A percentile compares a stretch with the other conserved stretches of the same genome.
Conservation (phyloP, 2,329 filamentous ascomycete species). For the Orbilia quercus region DNA sequence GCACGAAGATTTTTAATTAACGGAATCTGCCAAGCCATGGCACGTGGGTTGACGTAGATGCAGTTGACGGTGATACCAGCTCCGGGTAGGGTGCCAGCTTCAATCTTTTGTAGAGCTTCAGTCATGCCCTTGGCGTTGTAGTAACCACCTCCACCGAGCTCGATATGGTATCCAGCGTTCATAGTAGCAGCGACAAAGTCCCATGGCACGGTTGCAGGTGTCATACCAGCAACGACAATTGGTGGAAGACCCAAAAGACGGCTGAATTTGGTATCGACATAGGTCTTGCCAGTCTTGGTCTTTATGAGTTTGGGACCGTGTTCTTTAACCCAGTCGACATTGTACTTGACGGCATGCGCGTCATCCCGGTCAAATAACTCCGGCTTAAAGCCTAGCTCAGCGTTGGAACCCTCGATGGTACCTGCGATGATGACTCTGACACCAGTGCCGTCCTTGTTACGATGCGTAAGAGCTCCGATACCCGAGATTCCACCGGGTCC, state of each 20-base stretch:
- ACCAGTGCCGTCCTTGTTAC: constrained; percentile 98
- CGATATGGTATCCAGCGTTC: constrained; percentile 94
- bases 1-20: constrained; percentile 81
- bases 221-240: constrained; percentile 93
- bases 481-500: constrained; percentile 97
- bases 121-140: constrained; percentile 86
- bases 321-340: constrained; percentile 97
- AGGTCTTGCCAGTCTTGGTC: constrained; percentile 87
- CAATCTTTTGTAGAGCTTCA: constrained; percentile 83
- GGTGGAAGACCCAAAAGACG: constrained; percentile 84
- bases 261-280: constrained; percentile 97
- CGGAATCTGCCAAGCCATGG: constrained; percentile 93
- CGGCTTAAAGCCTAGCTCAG: constrained; percentile 95
- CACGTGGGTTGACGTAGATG: constrained; percentile 88
- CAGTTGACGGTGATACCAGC: constrained; percentile 89
- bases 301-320: constrained; percentile 92
- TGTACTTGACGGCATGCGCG: constrained; percentile 92
- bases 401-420: constrained; percentile 87
- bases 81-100: constrained; percentile 82
- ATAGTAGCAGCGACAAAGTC: constrained; percentile 92
- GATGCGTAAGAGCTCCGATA: constrained; percentile 93
- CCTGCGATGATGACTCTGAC: constrained; percentile 96
- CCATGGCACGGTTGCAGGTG: constrained; percentile 86
- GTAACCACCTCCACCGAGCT: constrained; percentile 87
- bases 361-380: constrained; percentile 97